Evolutionary conservation across 73 alveolate species (phyloP).

Genomic region (Paramecium tetraurelia): DNA sequence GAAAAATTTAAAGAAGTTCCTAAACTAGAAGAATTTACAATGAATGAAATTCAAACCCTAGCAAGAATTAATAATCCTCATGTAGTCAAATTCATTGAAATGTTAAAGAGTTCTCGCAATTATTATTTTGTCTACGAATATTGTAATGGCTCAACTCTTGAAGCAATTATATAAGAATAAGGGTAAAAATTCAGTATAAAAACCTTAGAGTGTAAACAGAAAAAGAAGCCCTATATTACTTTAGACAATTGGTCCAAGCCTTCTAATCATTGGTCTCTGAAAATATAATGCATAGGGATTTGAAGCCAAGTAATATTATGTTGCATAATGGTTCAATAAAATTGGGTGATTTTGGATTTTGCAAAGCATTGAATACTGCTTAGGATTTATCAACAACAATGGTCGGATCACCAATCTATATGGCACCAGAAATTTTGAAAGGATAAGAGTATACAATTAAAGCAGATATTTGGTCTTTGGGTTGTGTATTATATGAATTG

Average conservation of each 20-base stretch:
- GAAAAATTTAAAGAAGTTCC: constrained; percentile 63
- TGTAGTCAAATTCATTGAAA: constrained; percentile 54
- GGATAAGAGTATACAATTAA: constrained; percentile 57
- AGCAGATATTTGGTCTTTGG: constrained; percentile 70
- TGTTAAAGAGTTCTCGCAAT: constrained; percentile 43
- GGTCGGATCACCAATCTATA: constrained; percentile 67
- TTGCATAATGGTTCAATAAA: constrained; percentile 43
- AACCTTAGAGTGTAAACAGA: constrained; percentile 20
- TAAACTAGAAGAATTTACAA: constrained; percentile 56
- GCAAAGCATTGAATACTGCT: constrained; percentile 39
- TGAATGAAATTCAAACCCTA: constrained; percentile 60
- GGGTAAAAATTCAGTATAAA: neutral
- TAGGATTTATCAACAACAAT: constrained; percentile 55
- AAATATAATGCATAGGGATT: constrained; percentile 62
- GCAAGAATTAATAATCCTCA: constrained; percentile 57
- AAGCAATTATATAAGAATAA: constrained; percentile 11
- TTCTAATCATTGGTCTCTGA: constrained; percentile 21
- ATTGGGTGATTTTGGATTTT: constrained; percentile 60
- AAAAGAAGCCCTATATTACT: constrained; percentile 40
- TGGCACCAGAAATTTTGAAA: constrained; percentile 66
- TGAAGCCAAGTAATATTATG: constrained; percentile 55
- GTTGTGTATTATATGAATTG: constrained; percentile 57
- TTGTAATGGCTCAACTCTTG: constrained; percentile 58
- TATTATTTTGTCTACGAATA: constrained; percentile 52
- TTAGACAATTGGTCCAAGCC: constrained; percentile 33